Evolutionary conservation across 192 early-diverging fungal species (phyloP).

Genomic region (Irineochytrium annulatum): DNA sequence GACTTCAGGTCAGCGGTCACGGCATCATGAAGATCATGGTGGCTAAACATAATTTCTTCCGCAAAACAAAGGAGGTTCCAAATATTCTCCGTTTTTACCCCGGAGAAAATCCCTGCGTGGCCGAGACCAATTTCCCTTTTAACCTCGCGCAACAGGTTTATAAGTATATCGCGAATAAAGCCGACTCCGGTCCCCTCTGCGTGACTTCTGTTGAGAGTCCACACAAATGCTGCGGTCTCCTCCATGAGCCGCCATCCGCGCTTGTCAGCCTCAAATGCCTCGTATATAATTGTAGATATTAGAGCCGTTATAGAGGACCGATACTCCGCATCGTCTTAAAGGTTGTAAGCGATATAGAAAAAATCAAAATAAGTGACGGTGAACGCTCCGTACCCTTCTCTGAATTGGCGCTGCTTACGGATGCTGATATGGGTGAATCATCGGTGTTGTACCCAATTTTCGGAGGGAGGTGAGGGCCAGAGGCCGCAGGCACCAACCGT

Average conservation of each 20-base stretch:
- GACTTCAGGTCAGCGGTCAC: conserved; percentile 19
- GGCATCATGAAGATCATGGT: conserved; percentile 34
- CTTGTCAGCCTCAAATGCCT: conserved; percentile 32
- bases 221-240: conserved; percentile 29
- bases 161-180: conserved; percentile 19
- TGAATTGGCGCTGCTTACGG: too few relatives aligned
- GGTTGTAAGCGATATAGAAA: too few relatives aligned
- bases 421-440: too few relatives aligned
- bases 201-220: conserved; percentile 5
- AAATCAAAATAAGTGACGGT: too few relatives aligned
- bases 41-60: conserved; percentile 44
- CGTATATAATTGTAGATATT: conserved; percentile 24
- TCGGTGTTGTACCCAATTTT: too few relatives aligned
- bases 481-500: not conserved
- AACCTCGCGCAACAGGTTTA: conserved; percentile 15
- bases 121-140: conserved; percentile 19
- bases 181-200: conserved; percentile 10
- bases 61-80: conserved; percentile 26
- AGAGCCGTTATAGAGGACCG: too few relatives aligned
- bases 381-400: too few relatives aligned
- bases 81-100: conserved; percentile 36
- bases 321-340: too few relatives aligned
- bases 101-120: conserved; percentile 21
- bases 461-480: too few relatives aligned
- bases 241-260: conserved; percentile 37